Base-by-base conservation (phyloP, 1,284 basidiomycete genomes). In the Thelephora terrestris region DNA sequence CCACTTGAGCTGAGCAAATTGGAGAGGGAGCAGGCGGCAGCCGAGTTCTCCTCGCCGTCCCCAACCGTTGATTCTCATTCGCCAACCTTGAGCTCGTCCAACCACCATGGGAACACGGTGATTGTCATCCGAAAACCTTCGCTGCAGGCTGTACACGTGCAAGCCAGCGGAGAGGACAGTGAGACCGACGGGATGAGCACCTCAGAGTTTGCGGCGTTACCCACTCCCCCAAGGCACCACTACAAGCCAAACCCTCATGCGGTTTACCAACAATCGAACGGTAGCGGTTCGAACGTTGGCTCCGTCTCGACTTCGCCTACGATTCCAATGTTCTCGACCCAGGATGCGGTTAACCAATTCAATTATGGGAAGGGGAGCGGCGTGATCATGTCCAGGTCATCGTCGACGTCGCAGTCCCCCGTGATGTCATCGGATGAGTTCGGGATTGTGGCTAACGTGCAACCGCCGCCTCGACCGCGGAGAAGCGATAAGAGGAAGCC, bases 1-100 rank as follows among this genome's bases (percentile, higher is more conserved):
- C 78, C 78, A 0, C 66, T 64, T 17, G 75, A 80, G 54, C 63
- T 79, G 7, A 52, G 57, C 12, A 56, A 59, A 43, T 55, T 66
- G 45, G 50, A 57, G 29, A 52, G 38, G 24, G 56, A 56, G 39
- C 45, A 43, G 2, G 45, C 46, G 10, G 47, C 46, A 36, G 39
- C 47, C 24, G 29, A 34, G 23, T 12, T 32, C 14, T 10, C 29
- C 29, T 32, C 29, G 14, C 29, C 29, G 12, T 10, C 29, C 9
- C 14, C 29, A 14, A 32, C 29, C 29, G 29, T 32, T 14, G 29
- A 32, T 12, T 32, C 29, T 10, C 29, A 32, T 32, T 32, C 12
- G 29, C 12, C 9, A 32, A 7, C 29, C 29, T 12, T 12, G 3
- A 32, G 29, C 29, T 12, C 29, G 9, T 14, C 29, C 12, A 14